These are phyloP conservation scores for Clausena lansium DNA, from an alignment of 345 rosid genomes.

Conservation along the genomic window DNA sequence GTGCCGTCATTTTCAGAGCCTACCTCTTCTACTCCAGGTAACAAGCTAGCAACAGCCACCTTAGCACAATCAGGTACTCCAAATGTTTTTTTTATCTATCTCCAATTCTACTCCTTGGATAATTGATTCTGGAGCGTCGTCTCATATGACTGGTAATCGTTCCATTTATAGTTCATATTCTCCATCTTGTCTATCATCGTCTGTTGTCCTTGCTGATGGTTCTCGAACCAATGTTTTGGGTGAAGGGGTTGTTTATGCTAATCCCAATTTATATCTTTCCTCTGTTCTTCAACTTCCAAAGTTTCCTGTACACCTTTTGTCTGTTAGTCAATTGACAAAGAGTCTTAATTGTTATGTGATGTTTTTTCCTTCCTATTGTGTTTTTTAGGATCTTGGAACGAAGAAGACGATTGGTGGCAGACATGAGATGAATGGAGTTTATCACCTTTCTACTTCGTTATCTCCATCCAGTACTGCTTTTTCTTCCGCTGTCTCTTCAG, in stretches of 20 bases:
- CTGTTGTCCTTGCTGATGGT: not conserved
- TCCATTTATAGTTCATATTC: not conserved
- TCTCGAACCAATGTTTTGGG: not conserved
- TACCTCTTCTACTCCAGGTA: too few relatives aligned
- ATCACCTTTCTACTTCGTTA: not conserved
- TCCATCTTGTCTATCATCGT: not conserved
- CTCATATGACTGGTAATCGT: not conserved
- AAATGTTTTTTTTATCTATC: not conserved
- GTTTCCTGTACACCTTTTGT: not conserved
- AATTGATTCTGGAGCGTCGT: not conserved
- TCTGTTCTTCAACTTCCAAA: too few relatives aligned
- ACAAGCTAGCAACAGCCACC: not conserved
- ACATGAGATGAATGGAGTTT: not conserved
- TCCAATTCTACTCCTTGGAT: not conserved
- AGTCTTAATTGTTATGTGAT: not conserved
- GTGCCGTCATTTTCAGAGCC: not conserved
- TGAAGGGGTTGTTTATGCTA: not conserved
- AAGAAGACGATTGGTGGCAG: not conserved
- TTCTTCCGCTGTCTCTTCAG: too few relatives aligned
- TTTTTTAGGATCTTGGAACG: not conserved
- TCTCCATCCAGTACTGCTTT: rapidly evolving
- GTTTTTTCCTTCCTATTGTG: not conserved
- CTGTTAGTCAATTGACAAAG: not conserved
- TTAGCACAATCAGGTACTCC: not conserved
- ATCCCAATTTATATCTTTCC: not conserved